Conservation (phyloP, 345 rosid genomes). For the Euphorbia tirucalli region DNA sequence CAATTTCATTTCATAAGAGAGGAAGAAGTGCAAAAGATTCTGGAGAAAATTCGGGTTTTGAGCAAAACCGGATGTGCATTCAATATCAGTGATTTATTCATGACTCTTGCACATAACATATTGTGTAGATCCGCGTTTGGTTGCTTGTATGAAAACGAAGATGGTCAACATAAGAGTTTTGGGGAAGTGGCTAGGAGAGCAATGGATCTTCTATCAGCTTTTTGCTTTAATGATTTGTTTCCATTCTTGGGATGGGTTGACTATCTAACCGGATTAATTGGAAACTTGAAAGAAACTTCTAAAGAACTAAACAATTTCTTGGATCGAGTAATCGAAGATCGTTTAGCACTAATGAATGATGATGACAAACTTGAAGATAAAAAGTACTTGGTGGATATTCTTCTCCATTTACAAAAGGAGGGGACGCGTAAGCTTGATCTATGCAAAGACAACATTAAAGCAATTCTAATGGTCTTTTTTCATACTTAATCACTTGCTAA, state of each 20-base stretch:
- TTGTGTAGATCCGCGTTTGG: constrained; percentile 20
- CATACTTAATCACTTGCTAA: neutral
- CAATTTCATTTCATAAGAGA: constrained; percentile 15
- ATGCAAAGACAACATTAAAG: constrained; percentile 11
- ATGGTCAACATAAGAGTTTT: neutral
- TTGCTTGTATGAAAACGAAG: neutral
- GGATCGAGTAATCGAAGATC: constrained; percentile 14
- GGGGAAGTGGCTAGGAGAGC: constrained; percentile 12
- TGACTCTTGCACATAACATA: constrained; percentile 6
- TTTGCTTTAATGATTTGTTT: constrained; percentile 16
- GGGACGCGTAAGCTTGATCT: constrained; percentile 13
- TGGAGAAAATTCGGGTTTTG: neutral
- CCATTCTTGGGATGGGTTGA: constrained; percentile 17
- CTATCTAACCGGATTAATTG: neutral
- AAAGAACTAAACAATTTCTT: constrained; percentile 7
- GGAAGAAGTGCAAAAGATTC: constrained; percentile 8
- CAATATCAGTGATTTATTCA: constrained; percentile 20
- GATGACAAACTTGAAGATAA: constrained; percentile 4
- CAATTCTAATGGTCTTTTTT: constrained; percentile 7
- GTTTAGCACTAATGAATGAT: neutral
- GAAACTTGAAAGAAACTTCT: neutral
- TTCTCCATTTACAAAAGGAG: constrained; percentile 10
- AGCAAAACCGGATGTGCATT: neutral
- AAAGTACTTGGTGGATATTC: constrained; percentile 17
- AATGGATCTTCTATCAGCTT: neutral